These are phyloP conservation scores for Fusarium robinianum DNA, from an alignment of 2,329 filamentous ascomycete species.

Conservation along the genomic window DNA sequence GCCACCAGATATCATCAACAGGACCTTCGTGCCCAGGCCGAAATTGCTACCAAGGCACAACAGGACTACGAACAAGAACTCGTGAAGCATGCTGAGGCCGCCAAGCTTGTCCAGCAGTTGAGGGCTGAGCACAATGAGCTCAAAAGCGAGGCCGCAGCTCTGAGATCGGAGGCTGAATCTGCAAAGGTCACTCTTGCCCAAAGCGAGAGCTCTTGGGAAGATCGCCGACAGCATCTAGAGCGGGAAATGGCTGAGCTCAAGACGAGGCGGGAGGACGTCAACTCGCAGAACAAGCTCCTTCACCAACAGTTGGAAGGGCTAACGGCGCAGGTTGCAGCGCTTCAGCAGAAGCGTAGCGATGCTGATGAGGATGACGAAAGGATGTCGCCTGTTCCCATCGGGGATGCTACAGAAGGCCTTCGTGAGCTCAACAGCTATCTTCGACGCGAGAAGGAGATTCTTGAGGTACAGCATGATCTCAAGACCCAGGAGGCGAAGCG, in stretches of 20 bases:
- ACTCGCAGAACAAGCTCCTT: conserved; percentile 87
- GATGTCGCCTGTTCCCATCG: conserved; percentile 55
- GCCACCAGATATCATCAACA: conserved; percentile 85
- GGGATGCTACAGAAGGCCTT: conserved; percentile 71
- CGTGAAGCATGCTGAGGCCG: conserved; percentile 94
- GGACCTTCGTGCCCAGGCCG: conserved; percentile 88
- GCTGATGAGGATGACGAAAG: conserved; percentile 58
- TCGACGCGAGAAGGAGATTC: conserved; percentile 93
- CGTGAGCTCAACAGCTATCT: conserved; percentile 91
- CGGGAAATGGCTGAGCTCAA: conserved; percentile 80
- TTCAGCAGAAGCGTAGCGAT: conserved; percentile 75
- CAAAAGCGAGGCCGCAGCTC: conserved; percentile 74
- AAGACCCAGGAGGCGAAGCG: conserved; percentile 87
- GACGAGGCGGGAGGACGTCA: conserved; percentile 78
- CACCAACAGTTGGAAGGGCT: conserved; percentile 88
- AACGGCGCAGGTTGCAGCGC: conserved; percentile 73
- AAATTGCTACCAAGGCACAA: conserved; percentile 90
- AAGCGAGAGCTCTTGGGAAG: conserved; percentile 86
- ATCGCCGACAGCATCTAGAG: conserved; percentile 79
- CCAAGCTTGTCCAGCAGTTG: conserved; percentile 77
- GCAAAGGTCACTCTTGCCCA: conserved; percentile 78
- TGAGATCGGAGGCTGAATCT: conserved; percentile 82
- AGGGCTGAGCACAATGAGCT: conserved; percentile 81
- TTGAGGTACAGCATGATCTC: conserved; percentile 94
- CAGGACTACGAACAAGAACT: conserved; percentile 95